These are phyloP conservation scores for Penicillium angulare DNA, from an alignment of 495 filamentous ascomycete species.

Conservation along the genomic window DNA sequence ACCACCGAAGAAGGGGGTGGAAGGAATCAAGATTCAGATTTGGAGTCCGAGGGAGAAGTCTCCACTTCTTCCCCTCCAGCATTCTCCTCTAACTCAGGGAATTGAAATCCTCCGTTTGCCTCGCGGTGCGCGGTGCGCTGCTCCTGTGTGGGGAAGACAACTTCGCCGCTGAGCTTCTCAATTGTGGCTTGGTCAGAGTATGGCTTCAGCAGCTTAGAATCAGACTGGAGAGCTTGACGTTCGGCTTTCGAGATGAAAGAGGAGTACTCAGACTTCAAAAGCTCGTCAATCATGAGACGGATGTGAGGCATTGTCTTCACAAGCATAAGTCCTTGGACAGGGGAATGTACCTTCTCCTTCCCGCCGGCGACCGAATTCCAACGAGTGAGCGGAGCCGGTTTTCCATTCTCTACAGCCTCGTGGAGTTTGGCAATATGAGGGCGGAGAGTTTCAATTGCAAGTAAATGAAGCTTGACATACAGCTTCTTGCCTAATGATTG, in stretches of 20 bases:
- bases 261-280: slow-evolving; percentile 25
- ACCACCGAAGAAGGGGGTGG: too few species aligned
- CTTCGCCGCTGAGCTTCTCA: not conserved
- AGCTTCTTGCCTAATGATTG: slow-evolving; percentile 25
- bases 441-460: slow-evolving; percentile 24
- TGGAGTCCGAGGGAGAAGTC: not conserved
- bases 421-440: slow-evolving; percentile 30
- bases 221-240: slow-evolving; percentile 19
- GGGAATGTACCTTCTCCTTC: too few species aligned
- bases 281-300: slow-evolving; percentile 29
- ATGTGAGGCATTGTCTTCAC: slow-evolving; percentile 26
- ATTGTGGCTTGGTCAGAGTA: slow-evolving; percentile 25
- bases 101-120: not conserved
- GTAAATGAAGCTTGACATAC: slow-evolving; percentile 22
- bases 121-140: slow-evolving; percentile 11
- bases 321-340: slow-evolving; percentile 12
- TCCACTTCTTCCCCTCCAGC: not conserved
- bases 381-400: slow-evolving; percentile 1
- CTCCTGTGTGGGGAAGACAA: slow-evolving; percentile 16
- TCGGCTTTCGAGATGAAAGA: slow-evolving; percentile 26
- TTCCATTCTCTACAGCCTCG: slow-evolving; percentile 23
- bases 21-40: not conserved
- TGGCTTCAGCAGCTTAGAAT: slow-evolving; percentile 27
- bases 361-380: slow-evolving; percentile 11
- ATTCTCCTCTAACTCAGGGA: not conserved